Evolutionary conservation across 805 yeast genomes (phyloP), one percentile per base, ranked within the genome.

Genomic region (Maudiozyma turicensis): DNA sequence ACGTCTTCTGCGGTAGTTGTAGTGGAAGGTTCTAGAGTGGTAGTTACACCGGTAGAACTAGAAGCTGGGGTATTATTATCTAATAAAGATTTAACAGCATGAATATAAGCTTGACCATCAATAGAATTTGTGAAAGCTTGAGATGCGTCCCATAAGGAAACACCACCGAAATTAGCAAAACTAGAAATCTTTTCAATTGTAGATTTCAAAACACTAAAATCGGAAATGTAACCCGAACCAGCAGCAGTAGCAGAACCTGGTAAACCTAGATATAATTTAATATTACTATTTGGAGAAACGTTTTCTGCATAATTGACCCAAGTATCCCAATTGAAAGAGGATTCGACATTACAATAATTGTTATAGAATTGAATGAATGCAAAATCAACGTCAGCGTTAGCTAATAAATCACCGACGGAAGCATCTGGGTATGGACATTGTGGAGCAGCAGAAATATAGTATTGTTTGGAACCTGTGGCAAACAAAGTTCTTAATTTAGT

Each of bases 61-160:
- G 46, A 10, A 33, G 46, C 13, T 2, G 20, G 8, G 6, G 57
- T 45, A 6, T 59, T 46, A 13, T 56, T 58, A 11, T 61, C 63
- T 54, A 79, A 62, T 41, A 75, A 59, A 30, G 62, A 51, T 61
- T 77, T 76, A 64, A 80, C 60, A 39, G 67, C 70, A 33, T 60
- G 63, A 11, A 73, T 74, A 52, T 73, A 77, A 11, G 73, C 53
- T 29, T 54, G 58, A 37, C 77, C 82, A 50, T 71, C 70, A 37
- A 72, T 70, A 44, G 63, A 58, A 48, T 73, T 70, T 54, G 77
- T 73, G 51, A 72, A 65, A 41, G 81, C 90, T 59, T 83, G 84
- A 40, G 89, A 81, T 11, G 95, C 95, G 66, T 88, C 95, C 97
- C 98, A 90, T 52, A 89, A 69, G 75, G 84, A 79, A 59, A 90